Evolutionary conservation across 176 grass and related monocot species (phyloP), one percentile per base, ranked within the genome.

Genomic region (Lolium multiflorum): DNA sequence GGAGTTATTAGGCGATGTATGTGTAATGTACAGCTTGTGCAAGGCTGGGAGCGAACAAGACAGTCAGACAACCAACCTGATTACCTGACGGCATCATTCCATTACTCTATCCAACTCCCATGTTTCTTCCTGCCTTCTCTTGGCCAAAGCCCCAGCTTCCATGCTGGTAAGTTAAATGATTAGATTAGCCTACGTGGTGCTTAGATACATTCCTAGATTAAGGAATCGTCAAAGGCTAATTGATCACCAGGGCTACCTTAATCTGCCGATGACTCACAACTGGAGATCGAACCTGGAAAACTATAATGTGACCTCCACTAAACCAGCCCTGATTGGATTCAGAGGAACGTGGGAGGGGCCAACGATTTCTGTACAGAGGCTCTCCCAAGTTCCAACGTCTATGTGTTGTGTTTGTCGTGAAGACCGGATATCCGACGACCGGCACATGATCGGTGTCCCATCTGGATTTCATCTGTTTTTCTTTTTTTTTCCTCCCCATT

Each of bases 281-380:
- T 76, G 38, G 81, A 35, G 31, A 35, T 35, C 44, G 74, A 11
- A 26, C 50, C 25, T 67, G 73, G 51, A 69, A 58, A 58, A 25
- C 64, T 50, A 47, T 74, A 56, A 75, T 80, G 58, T 85, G 76
- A 44, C 88, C 22, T 56, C 68, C 82, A 77, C 83, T 74, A 81
- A 50, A 56, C 43, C 51, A 35, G 63, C 26, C 18, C 52, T 37
- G 64, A 64, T 64, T 70, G 54, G 43, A 86, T 71, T 50, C 50
- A 3, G 21, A 55, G 8, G 58, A 55, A 55, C 74, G 83, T 78
- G 64, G 62, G 78, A 22, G 9, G 63, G 5, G 26, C 14, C 63
- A 17, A 9, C 6, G 26, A 2, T 66, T 26, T 13, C 63, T 66
- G 63, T 66, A 17, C 26, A 66, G 13, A 26, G 22, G 7, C 46